Evolutionary conservation across 176 grass and related monocot genomes (phyloP).

Genomic region (Echinochloa phyllopogon): DNA sequence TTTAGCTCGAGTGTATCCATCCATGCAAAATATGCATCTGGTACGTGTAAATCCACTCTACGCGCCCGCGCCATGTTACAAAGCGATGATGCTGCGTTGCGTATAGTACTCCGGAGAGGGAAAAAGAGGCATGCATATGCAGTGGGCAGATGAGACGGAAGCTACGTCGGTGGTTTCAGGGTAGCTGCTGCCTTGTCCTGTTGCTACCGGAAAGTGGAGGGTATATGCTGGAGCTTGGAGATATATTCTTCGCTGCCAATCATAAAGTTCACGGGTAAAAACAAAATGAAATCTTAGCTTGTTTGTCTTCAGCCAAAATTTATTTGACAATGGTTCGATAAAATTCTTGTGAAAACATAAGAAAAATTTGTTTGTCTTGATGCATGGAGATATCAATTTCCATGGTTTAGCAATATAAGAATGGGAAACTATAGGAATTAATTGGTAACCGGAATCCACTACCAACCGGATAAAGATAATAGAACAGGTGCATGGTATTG

Average conservation of each 20-base stretch:
- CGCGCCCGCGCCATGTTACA: constrained; percentile 10
- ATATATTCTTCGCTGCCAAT: background rate
- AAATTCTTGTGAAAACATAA: too few species aligned
- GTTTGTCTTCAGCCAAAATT: too few species aligned
- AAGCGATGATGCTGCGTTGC: background rate
- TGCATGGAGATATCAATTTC: too few species aligned
- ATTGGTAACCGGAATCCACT: too few species aligned
- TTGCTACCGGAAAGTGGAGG: background rate
- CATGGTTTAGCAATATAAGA: too few species aligned
- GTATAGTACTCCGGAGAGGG: background rate
- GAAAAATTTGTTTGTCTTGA: too few species aligned
- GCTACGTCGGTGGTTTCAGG: constrained; percentile 44
- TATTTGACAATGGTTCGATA: too few species aligned
- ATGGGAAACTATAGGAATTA: too few species aligned
- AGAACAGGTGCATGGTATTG: too few species aligned
- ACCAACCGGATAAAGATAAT: too few species aligned
- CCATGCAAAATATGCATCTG: background rate
- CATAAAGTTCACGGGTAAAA: background rate
- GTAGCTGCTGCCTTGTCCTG: background rate
- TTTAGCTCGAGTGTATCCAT: background rate
- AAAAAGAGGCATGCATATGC: too few species aligned
- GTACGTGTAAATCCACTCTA: background rate
- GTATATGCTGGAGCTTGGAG: background rate
- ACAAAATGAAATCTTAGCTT: background rate
- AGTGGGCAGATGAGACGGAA: constrained; percentile 24